Percentiles rank a stretch among this genome's conserved stretches.
Conservation (phyloP, 1,284 basidiomycete genomes). For the Abortiporus biennis region DNA sequence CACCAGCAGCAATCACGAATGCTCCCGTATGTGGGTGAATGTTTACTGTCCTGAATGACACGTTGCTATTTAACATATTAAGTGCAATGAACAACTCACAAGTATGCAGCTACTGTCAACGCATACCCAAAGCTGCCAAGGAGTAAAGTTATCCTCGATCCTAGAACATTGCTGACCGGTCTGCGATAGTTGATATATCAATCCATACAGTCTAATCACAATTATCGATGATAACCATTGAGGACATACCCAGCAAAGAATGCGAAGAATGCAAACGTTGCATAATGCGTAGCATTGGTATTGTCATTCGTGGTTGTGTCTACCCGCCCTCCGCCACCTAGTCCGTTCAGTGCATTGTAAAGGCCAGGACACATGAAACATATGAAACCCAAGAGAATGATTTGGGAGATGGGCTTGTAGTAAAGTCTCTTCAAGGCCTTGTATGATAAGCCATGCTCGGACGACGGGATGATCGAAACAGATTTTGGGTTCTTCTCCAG, state of each 20-base stretch:
- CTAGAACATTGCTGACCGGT: constrained; percentile 72
- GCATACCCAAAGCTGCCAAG: constrained; percentile 70
- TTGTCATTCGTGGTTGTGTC: constrained; percentile 57
- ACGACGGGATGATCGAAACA: no score
- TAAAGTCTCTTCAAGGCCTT: no score
- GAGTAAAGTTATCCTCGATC: constrained; percentile 64
- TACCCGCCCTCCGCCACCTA: constrained; percentile 70
- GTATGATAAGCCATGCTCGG: no score
- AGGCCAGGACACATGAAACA: constrained; percentile 62
- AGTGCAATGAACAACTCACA: constrained; percentile 36
- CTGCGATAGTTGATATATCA: constrained; percentile 28
- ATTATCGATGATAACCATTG: not conserved
- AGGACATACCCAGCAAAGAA: constrained; percentile 58
- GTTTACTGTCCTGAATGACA: constrained; percentile 59
- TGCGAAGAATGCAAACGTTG: constrained; percentile 59
- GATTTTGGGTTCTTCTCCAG: no score
- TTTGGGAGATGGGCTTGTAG: constrained; percentile 34
- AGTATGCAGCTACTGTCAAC: constrained; percentile 68
- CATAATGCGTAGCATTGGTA: constrained; percentile 59
- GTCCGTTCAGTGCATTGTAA: constrained; percentile 46
- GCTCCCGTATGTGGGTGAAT: constrained; percentile 52
- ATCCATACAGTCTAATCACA: not conserved
- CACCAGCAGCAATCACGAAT: constrained; percentile 75
- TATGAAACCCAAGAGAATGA: constrained; percentile 58
- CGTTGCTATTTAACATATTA: no score